phyloP scores from a whole-genome alignment of 192 early-diverging fungal genomes.

The Mortierella claussenii region DNA sequence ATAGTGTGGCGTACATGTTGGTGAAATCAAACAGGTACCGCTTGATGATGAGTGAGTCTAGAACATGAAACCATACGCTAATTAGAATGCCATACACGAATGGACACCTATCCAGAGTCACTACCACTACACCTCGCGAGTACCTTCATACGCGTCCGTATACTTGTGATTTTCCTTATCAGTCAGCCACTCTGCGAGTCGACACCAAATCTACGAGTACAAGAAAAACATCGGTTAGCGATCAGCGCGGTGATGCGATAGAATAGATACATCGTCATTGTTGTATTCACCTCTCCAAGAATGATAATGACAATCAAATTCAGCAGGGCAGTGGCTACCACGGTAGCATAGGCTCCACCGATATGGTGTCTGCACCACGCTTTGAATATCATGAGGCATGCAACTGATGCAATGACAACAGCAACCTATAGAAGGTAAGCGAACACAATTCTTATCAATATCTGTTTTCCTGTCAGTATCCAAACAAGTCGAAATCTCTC shows the following conservation, averaged over 20 bases:
- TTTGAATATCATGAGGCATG: slow-evolving; percentile 50
- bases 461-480: not conserved
- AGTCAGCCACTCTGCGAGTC: slow-evolving; percentile 48
- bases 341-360: slow-evolving; percentile 30
- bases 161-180: slow-evolving; percentile 62
- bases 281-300: slow-evolving; percentile 56
- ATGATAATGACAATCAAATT: slow-evolving; percentile 61
- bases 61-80: not conserved
- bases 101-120: not conserved
- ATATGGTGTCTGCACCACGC: slow-evolving; percentile 38
- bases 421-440: too few relatives aligned
- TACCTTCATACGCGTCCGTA: slow-evolving; percentile 56
- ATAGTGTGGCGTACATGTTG: slow-evolving; percentile 67
- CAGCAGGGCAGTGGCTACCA: slow-evolving; percentile 48
- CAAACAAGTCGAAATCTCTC: not conserved
- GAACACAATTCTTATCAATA: too few relatives aligned
- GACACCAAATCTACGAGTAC: slow-evolving; percentile 21
- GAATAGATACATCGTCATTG: not conserved
- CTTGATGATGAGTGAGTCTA: slow-evolving; percentile 64
- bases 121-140: too few relatives aligned
- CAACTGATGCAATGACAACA: slow-evolving; percentile 53
- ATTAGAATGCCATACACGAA: not conserved
- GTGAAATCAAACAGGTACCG: slow-evolving; percentile 67
- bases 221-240: not conserved
- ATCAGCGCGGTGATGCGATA: not conserved